Evolutionary conservation across 192 early-diverging fungal species (phyloP), one percentile per base, ranked within the genome.

Genomic region (Coemansia sp.): DNA sequence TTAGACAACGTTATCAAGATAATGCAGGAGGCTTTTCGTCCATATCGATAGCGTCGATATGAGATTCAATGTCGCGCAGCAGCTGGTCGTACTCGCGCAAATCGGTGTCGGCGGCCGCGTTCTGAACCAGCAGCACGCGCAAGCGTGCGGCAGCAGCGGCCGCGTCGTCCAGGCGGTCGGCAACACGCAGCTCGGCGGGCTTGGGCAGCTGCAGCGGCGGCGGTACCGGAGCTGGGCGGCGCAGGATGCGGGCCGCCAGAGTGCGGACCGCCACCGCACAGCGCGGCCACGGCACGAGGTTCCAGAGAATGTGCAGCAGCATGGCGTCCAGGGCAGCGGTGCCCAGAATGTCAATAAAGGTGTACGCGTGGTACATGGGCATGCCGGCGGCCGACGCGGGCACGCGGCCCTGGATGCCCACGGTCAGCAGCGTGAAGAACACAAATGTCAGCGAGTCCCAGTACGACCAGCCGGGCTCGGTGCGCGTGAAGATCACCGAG

Each of bases 381-480:
- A 65, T 64, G 3, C 70, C 75, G 5, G 62, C 23, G 8, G 70
- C 9, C 36, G 75, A 73, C 9, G 38, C 36, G 2, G 75, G 65
- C 4, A 70, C 65, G 56, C 56, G 55, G n/a, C 58, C 61, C 51
- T 68, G 70, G n/a, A 67, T 32, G 29, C 75, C 75, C 7, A 78
- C 70, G 19, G 66, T 65, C 20, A 78, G 60, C 32, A 78, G 50
- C 31, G 59, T 73, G 43, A 78, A 54, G 28, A 78, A 78, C 45
- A 69, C 27, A 50, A 78, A 78, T 34, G 69, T 43, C 55, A 78
- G 44, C 22, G 68, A 64, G 47, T 78, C 75, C 75, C 70, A 73
- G 59, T 67, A 78, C 27, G 70, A 69, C 70, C 69, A 72, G 11
- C 56, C 60, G 31, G 57, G n/a, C 41, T 73, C 70, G 8, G 70